Evolutionary conservation across 257 asterid species (phyloP).

Genomic region (Primulina tabacum): DNA sequence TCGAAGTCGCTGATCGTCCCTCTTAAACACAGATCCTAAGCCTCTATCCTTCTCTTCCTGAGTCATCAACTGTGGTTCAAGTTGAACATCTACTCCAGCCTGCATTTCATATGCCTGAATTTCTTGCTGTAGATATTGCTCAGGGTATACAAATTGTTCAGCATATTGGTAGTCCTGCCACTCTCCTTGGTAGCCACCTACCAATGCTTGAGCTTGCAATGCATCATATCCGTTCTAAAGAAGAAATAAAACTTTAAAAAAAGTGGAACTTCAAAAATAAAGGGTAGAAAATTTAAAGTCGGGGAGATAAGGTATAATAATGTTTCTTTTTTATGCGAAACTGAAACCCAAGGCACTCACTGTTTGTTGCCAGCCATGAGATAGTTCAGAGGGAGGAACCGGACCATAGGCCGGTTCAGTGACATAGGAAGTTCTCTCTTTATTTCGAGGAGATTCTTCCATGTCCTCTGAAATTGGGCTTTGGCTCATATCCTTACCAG

Average conservation of each 20-base stretch:
- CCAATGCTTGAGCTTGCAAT: constrained; percentile 70
- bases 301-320: constrained; percentile 6
- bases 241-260: constrained; percentile 13
- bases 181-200: constrained; percentile 75
- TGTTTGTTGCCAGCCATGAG: constrained; percentile 77
- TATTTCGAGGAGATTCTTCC: constrained; percentile 98
- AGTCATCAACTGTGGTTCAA: constrained; percentile 83
- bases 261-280: constrained; percentile 12
- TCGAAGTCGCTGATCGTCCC: constrained; percentile 90
- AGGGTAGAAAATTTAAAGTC: neutral
- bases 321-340: constrained; percentile 12
- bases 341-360: constrained; percentile 39
- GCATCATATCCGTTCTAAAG: constrained; percentile 74
- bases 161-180: constrained; percentile 93
- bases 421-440: constrained; percentile 65
- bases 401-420: constrained; percentile 91
- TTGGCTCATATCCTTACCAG: constrained; percentile 85
- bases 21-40: constrained; percentile 93
- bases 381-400: constrained; percentile 79
- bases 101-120: constrained; percentile 70
- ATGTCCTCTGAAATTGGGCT: constrained; percentile 96
- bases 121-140: constrained; percentile 85
- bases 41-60: constrained; percentile 99
- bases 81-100: constrained; percentile 42
- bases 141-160: constrained; percentile 84